Evolutionary conservation across 352 stramenopile genomes (phyloP), one percentile per base, ranked within the genome.

Genomic region (Peronospora tabacina): DNA sequence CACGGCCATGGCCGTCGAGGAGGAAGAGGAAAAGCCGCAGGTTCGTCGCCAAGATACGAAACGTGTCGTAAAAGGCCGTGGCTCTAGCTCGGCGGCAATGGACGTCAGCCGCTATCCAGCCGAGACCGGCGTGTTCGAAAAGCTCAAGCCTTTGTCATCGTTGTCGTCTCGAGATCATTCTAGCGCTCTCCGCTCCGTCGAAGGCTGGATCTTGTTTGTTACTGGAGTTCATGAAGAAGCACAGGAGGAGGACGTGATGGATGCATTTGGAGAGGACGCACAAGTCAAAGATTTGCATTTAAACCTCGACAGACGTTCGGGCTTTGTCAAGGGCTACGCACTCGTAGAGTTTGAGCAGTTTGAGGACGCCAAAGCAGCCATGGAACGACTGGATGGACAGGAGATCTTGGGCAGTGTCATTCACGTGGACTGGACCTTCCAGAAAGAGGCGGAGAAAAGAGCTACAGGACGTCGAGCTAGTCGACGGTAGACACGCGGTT

Each of bases 201-300:
- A 98, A 66, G 95, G 95, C n/a, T 98, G 93, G 89, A 84, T 98
- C 35, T 60, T 98, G 10, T 97, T 98, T 63, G 89, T 98, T 24
- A 94, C 79, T 11, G 90, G 90, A 50, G 75, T 98, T 32, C 90
- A 98, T 57, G 87, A 98, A 61, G 95, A 98, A 61, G 93, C 94
- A 10, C 86, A 97, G 59, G 92, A 98, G 55, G 95, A 98, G 57
- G 89, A 98, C 61, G 67, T 98, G 38, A 70, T 97, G 46, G 95
- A 98, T 61, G 77, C 74, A 4, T 98, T 98, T 61, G 83, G 78
- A 35, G 95, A 98, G 52, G 92, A 95, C 66, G 94, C 94, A n/a
- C 75, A 83, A 26, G 88, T 98, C 7, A 97, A 97, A 66, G 97
- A 98, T 63, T 65, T 98, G 58, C 87, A 97, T 66, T 67, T 98